Percentiles rank a stretch among this genome's conserved stretches.
Conservation (phyloP, 176 grass and related monocot genomes). For the Thinopyrum elongatum region DNA sequence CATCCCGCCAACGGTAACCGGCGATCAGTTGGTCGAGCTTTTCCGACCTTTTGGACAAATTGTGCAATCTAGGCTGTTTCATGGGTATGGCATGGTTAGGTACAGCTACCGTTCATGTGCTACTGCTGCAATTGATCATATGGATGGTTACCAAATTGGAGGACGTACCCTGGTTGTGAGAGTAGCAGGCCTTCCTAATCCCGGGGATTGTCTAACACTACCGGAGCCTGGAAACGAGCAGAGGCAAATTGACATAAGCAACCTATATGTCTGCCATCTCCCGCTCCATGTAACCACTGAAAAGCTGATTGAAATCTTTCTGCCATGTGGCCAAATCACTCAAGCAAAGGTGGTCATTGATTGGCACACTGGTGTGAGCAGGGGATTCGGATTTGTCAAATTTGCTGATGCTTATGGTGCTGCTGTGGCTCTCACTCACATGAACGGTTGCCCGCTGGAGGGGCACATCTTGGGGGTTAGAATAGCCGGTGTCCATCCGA, state of each 20-base stretch:
- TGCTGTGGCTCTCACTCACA: conserved; percentile 34
- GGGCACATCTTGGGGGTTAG: conserved; percentile 51
- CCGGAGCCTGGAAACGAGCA: background rate
- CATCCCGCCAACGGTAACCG: conserved; percentile 47
- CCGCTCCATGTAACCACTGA: conserved; percentile 41
- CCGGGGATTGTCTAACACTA: background rate
- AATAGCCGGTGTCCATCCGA: conserved; percentile 9
- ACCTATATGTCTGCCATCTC: conserved; percentile 54
- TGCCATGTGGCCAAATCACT: conserved; percentile 49
- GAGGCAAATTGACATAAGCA: conserved; percentile 49
- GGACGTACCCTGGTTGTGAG: conserved; percentile 59
- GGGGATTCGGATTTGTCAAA: conserved; percentile 69
- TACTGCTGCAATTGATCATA: conserved; percentile 37
- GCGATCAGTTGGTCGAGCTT: conserved; percentile 50
- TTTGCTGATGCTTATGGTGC: conserved; percentile 48
- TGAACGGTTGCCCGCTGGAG: conserved; percentile 53
- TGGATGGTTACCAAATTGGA: conserved; percentile 67
- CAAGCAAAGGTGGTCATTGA: conserved; percentile 52
- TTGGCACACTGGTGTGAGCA: conserved; percentile 44
- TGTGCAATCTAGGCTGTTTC: conserved; percentile 49
- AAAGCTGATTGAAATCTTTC: conserved; percentile 52
- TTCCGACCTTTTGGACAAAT: conserved; percentile 64
- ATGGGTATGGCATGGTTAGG: conserved; percentile 58
- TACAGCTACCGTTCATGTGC: conserved; percentile 43
- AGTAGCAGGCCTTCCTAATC: conserved; percentile 35